Conservation (phyloP, 768 basidiomycete species). For the Mycena olivaceomarginata region DNA sequence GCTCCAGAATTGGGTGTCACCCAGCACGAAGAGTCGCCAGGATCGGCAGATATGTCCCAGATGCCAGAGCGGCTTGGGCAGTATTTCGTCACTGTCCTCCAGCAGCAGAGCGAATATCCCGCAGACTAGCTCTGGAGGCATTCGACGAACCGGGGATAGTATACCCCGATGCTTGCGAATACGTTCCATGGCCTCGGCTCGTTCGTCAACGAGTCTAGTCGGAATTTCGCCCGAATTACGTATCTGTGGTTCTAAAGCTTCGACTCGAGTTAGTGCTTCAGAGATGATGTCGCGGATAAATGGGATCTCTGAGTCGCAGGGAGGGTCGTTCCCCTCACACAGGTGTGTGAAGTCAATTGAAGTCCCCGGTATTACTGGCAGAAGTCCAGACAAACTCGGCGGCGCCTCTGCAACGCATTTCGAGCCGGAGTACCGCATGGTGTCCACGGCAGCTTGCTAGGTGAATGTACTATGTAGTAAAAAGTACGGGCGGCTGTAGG, state of each 20-base stretch:
- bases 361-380: too few relatives aligned
- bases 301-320: not conserved
- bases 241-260: not conserved
- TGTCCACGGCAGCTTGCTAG: too few relatives aligned
- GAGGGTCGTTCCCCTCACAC: not conserved
- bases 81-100: too few relatives aligned
- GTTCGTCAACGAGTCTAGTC: not conserved
- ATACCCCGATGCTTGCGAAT: not conserved
- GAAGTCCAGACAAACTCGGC: too few relatives aligned
- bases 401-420: too few relatives aligned
- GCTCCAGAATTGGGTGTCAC: not conserved
- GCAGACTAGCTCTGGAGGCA: not conserved
- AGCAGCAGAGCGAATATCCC: not conserved
- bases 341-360: not conserved
- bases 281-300: not conserved
- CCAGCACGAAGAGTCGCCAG: not conserved
- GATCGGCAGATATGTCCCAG: not conserved
- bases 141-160: not conserved
- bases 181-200: not conserved
- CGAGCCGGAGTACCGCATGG: too few relatives aligned
- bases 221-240: not conserved
- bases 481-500: too few relatives aligned
- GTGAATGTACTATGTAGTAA: too few relatives aligned
- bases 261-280: not conserved
- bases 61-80: not conserved